phyloP scores from a whole-genome alignment of 306 rosid species.

The Albizia julibrissin region DNA sequence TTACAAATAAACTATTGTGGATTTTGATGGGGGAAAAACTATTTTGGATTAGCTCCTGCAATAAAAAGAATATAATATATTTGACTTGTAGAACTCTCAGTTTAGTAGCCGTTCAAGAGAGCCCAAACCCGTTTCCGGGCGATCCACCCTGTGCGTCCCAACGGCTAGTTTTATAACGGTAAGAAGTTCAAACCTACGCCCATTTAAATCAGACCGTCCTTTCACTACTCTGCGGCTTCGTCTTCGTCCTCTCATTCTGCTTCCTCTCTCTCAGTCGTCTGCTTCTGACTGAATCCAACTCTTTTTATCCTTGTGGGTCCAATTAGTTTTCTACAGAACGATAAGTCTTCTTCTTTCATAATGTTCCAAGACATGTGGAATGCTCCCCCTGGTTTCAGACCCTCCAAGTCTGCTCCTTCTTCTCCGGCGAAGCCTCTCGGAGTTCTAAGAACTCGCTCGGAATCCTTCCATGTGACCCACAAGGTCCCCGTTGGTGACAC shows the following conservation, averaged over 20 bases:
- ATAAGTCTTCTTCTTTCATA: neutral
- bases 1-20: too few relatives aligned
- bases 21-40: too few relatives aligned
- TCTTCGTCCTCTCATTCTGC: conserved; percentile 2
- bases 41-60: neutral
- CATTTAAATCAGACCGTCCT: conserved; percentile 24
- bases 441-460: conserved; percentile 72
- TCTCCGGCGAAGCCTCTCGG: conserved; percentile 93
- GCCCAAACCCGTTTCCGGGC: conserved; percentile 1
- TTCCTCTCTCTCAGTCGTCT: conserved; percentile 5
- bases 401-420: conserved; percentile 93
- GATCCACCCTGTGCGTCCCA: neutral
- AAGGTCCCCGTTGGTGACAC: conserved; percentile 86
- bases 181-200: conserved; percentile 28
- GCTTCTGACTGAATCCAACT: neutral
- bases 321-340: conserved; percentile 1
- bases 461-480: conserved; percentile 76
- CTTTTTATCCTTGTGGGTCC: neutral
- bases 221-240: neutral
- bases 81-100: neutral
- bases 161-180: conserved; percentile 55
- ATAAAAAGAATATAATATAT: too few relatives aligned
- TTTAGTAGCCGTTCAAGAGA: neutral
- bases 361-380: conserved; percentile 95
- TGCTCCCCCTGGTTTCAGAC: conserved; percentile 93